Evolutionary conservation across 208 protist genomes (phyloP).

Genomic region (Crithidia fasciculata): DNA sequence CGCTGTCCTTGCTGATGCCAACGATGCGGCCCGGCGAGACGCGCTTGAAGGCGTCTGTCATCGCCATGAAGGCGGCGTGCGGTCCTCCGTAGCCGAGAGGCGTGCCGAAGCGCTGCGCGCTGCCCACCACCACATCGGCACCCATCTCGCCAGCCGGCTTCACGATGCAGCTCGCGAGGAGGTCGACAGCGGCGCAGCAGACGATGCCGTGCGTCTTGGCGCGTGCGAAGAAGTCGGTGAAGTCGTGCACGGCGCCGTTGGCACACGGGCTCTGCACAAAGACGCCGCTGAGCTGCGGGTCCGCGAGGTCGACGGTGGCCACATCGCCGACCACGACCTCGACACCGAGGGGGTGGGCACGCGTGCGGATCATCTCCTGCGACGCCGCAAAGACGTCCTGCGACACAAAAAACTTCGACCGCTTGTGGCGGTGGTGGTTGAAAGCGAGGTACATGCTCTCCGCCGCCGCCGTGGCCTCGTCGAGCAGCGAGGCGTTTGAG

Average conservation of each 20-base stretch:
- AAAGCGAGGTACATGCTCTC: conserved; percentile 79
- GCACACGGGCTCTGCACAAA: conserved; percentile 96
- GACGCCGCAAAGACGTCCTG: conserved; percentile 61
- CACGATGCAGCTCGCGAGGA: conserved; percentile 93
- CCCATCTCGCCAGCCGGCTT: conserved; percentile 95
- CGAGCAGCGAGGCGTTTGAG: conserved; percentile 97
- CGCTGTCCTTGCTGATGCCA: conserved; percentile 94
- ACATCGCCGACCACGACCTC: conserved; percentile 89
- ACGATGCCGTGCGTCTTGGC: conserved; percentile 72
- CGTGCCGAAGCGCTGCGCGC: conserved; percentile 96
- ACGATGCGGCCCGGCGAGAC: conserved; percentile 96
- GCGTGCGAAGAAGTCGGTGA: conserved; percentile 59
- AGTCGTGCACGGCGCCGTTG: conserved; percentile 88
- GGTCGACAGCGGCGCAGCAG: conserved; percentile 89
- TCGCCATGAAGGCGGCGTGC: conserved; percentile 97
- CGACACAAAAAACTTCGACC: conserved; percentile 72
- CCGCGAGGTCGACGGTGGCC: conserved; percentile 56
- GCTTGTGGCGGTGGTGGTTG: conserved; percentile 59
- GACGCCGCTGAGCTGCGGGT: conserved; percentile 77
- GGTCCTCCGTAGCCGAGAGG: conserved; percentile 97
- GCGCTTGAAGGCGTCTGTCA: conserved; percentile 89
- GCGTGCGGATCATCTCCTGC: conserved; percentile 78
- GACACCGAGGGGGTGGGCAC: conserved; percentile 83
- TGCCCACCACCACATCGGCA: conserved; percentile 95
- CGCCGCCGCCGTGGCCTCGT: conserved; percentile 86